Evolutionary conservation across 2,329 filamentous ascomycete genomes (phyloP).

Genomic region (Aspergillus chevalieri): DNA sequence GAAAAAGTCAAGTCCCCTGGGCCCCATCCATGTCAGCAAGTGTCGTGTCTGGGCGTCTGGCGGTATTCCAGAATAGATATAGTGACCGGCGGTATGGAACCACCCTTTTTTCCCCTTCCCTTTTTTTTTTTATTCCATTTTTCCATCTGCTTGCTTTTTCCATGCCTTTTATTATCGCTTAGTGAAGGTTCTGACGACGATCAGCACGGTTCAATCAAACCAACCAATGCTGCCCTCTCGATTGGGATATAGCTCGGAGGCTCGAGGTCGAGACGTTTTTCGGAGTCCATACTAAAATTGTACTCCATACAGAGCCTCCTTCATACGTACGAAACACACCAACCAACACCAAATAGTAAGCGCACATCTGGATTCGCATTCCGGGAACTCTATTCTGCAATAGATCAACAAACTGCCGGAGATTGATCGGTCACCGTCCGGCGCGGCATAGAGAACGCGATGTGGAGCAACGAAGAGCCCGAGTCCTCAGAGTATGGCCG

Average conservation of each 20-base stretch:
- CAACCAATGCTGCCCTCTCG: neutral
- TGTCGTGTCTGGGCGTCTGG: neutral
- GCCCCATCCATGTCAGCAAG: neutral
- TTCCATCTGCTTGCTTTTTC: neutral
- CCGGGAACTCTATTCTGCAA: neutral
- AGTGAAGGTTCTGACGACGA: neutral
- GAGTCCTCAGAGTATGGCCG: neutral
- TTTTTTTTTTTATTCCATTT: neutral
- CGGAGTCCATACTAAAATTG: too few species aligned
- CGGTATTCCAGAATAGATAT: neutral
- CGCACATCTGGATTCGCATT: too few species aligned
- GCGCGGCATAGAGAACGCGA: neutral
- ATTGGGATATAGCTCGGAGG: too few species aligned
- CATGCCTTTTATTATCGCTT: neutral
- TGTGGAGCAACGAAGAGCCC: neutral
- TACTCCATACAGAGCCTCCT: too few species aligned
- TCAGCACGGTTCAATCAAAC: neutral
- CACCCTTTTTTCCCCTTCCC: neutral
- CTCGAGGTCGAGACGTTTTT: too few species aligned
- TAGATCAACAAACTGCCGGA: neutral
- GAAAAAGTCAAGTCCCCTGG: neutral
- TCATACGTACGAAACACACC: too few species aligned
- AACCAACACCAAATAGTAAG: too few species aligned
- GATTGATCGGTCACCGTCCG: neutral
- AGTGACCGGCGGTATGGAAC: neutral